A percentile compares a stretch with the other conserved stretches of the same genome.
Conservation (phyloP, 495 filamentous ascomycete genomes). For the Endocarpon pusillum region DNA sequence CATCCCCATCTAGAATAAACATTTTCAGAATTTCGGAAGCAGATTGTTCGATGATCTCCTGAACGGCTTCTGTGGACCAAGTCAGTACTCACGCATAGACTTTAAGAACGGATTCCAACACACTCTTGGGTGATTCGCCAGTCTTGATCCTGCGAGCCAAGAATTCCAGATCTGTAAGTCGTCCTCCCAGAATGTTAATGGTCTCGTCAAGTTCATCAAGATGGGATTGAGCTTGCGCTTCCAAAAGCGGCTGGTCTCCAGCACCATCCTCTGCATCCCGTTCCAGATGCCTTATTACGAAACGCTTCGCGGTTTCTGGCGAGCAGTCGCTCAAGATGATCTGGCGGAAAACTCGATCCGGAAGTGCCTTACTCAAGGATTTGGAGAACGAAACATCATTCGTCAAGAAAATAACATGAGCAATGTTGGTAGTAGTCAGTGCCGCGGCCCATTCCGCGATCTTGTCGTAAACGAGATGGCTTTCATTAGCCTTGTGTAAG, state of each 20-base stretch:
- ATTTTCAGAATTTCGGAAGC: slow-evolving; percentile 85
- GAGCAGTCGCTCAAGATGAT: slow-evolving; percentile 73
- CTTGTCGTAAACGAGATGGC: slow-evolving; percentile 68
- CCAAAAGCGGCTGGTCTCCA: slow-evolving; percentile 18
- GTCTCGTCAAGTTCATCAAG: slow-evolving; percentile 58
- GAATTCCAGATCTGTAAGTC: slow-evolving; percentile 85
- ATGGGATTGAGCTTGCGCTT: slow-evolving; percentile 23
- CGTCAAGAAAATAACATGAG: slow-evolving; percentile 94
- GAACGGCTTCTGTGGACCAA: slow-evolving; percentile 45
- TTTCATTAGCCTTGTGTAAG: slow-evolving; percentile 58
- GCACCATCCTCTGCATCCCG: slow-evolving; percentile 24
- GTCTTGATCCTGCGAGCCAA: slow-evolving; percentile 78
- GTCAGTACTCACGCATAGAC: slow-evolving; percentile 8
- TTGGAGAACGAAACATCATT: slow-evolving; percentile 83
- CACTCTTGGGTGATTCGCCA: slow-evolving; percentile 63
- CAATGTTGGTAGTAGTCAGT: slow-evolving; percentile 75
- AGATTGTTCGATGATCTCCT: slow-evolving; percentile 74
- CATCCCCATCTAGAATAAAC: slow-evolving; percentile 49
- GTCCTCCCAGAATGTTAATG: slow-evolving; percentile 69
- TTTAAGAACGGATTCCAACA: slow-evolving; percentile 3
- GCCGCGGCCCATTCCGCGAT: slow-evolving; percentile 82
- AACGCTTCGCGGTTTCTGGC: slow-evolving; percentile 70
- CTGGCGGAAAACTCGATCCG: slow-evolving; percentile 77
- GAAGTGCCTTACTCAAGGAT: slow-evolving; percentile 68
- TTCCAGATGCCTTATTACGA: slow-evolving; percentile 71